Evolutionary conservation across 1,284 basidiomycete genomes (phyloP).

Genomic region (Microbotryum saponariae): DNA sequence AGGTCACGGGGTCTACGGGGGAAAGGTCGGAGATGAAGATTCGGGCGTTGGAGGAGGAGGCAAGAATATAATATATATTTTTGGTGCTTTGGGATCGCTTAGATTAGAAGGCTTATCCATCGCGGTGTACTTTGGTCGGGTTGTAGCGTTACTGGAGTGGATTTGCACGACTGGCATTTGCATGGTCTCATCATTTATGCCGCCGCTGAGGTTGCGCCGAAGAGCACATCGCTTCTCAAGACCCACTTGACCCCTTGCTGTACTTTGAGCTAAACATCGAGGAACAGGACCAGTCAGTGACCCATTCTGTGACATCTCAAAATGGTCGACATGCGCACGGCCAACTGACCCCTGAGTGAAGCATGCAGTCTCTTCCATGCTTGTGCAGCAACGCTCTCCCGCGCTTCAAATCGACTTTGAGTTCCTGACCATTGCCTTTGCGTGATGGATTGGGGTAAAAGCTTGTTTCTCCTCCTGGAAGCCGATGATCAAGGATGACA

Average conservation of each 20-base stretch:
- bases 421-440: constrained; percentile 38
- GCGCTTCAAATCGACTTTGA: constrained; percentile 55
- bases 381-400: constrained; percentile 66
- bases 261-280: constrained; percentile 41
- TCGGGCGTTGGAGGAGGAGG: too few species aligned
- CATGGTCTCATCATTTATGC: too few species aligned
- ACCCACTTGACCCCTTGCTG: constrained; percentile 64
- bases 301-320: not conserved
- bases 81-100: too few species aligned
- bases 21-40: too few species aligned
- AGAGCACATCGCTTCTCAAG: constrained; percentile 67
- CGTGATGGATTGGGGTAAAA: constrained; percentile 51
- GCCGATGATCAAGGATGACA: not conserved
- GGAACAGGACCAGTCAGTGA: not conserved
- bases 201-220: constrained; percentile 34
- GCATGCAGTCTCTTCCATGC: constrained; percentile 63
- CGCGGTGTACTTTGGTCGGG: too few species aligned
- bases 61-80: too few species aligned
- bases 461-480: constrained; percentile 61
- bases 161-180: too few species aligned
- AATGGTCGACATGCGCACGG: not conserved
- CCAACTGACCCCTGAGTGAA: constrained; percentile 61
- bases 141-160: too few species aligned
- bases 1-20: too few species aligned
- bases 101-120: too few species aligned